A percentile compares a stretch with the other conserved stretches of the same genome.
phyloP scores from a whole-genome alignment of 495 filamentous ascomycete genomes.

The Cercophora scortea region DNA sequence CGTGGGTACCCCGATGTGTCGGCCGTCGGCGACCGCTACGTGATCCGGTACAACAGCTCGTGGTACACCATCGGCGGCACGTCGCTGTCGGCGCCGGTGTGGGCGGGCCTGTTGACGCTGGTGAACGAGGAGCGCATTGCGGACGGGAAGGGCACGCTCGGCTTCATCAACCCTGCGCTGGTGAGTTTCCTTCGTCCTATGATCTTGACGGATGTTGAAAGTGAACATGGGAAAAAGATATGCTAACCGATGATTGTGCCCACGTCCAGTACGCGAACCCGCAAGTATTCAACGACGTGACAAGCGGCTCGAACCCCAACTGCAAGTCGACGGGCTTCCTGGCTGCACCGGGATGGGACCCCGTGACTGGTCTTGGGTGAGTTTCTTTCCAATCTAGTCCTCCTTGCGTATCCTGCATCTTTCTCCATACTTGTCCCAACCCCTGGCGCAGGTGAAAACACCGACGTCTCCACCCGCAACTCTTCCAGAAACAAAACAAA shows the following conservation, averaged over 20 bases:
- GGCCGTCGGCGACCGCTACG: conserved; percentile 49
- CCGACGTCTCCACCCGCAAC: not conserved
- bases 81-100: conserved; percentile 47
- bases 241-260: not conserved
- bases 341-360: conserved; percentile 49
- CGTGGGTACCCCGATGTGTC: conserved; percentile 58
- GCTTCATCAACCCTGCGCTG: conserved; percentile 49
- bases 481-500: not conserved
- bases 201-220: not conserved
- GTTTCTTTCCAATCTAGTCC: not conserved
- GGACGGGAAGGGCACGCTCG: conserved; percentile 40
- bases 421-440: not conserved
- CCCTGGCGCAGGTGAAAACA: not conserved
- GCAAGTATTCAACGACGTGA: conserved; percentile 52
- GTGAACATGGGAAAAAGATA: too few species aligned
- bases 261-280: conserved; percentile 43
- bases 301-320: conserved; percentile 47
- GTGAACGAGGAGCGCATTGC: conserved; percentile 57
- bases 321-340: conserved; percentile 50
- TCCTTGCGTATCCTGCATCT: not conserved
- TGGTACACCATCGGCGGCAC: conserved; percentile 42
- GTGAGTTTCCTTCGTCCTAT: conserved; percentile 37
- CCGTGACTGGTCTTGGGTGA: conserved; percentile 48
- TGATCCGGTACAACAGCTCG: conserved; percentile 31
- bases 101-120: conserved; percentile 50